Conservation (phyloP, 331 rosid species). For the Telfairia occidentalis region DNA sequence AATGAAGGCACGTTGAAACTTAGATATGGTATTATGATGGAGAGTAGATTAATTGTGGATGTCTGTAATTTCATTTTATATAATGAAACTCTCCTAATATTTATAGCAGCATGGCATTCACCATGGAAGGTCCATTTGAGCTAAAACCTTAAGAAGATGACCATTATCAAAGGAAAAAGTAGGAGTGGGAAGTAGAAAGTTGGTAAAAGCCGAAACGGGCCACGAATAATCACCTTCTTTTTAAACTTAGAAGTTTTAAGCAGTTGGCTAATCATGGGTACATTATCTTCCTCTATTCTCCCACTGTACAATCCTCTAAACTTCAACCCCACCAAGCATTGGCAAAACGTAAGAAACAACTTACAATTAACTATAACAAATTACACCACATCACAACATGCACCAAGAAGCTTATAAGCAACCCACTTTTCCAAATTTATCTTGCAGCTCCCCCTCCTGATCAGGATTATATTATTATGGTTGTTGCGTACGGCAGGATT, state of each 20-base stretch:
- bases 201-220: slow-evolving; percentile 25
- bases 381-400: slow-evolving; percentile 23
- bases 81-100: too few species aligned
- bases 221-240: slow-evolving; percentile 23
- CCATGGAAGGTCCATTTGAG: too few species aligned
- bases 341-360: slow-evolving; percentile 14
- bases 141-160: too few species aligned
- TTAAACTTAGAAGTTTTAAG: slow-evolving; percentile 13
- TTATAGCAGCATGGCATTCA: too few species aligned
- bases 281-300: slow-evolving; percentile 37
- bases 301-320: slow-evolving; percentile 69
- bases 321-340: slow-evolving; percentile 31
- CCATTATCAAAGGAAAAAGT: too few species aligned
- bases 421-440: slow-evolving; percentile 20
- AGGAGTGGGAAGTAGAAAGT: slow-evolving; percentile 22
- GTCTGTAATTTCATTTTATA: too few species aligned
- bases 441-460: not conserved
- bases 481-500: not conserved
- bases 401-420: slow-evolving; percentile 23
- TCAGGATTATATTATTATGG: not conserved
- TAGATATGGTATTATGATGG: too few species aligned
- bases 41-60: too few species aligned
- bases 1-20: too few species aligned
- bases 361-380: slow-evolving; percentile 1
- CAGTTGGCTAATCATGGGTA: slow-evolving; percentile 29